phyloP scores from a whole-genome alignment of 768 basidiomycete species.

The Termitomyces sp. region DNA sequence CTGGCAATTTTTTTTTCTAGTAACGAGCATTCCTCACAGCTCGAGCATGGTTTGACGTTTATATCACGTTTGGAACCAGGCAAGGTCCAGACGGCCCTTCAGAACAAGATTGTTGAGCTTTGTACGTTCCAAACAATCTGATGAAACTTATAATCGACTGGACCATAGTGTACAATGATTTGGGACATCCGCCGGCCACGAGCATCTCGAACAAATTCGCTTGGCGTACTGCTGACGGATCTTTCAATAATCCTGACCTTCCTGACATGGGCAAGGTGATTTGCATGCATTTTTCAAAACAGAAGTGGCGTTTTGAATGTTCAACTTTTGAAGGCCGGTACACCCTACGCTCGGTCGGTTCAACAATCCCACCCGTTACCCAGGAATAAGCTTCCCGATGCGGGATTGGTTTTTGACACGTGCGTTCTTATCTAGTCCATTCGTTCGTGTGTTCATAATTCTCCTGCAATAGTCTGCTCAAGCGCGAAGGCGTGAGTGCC shows the following conservation, averaged over 20 bases:
- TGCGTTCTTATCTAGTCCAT: constrained; percentile 19
- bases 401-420: constrained; percentile 79
- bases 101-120: constrained; percentile 47
- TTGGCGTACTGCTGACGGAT: constrained; percentile 75
- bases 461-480: constrained; percentile 38
- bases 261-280: constrained; percentile 66
- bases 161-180: constrained; percentile 71
- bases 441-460: background rate
- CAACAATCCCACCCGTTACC: constrained; percentile 65
- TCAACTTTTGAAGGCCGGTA: constrained; percentile 41
- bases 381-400: constrained; percentile 65
- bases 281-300: background rate
- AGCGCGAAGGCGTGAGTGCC: constrained; percentile 54
- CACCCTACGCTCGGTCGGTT: constrained; percentile 80
- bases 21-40: constrained; percentile 30
- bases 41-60: constrained; percentile 65
- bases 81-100: constrained; percentile 26
- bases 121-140: constrained; percentile 35
- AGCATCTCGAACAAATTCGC: constrained; percentile 56
- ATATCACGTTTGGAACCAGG: constrained; percentile 55
- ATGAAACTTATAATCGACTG: background rate
- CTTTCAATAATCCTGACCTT: constrained; percentile 62
- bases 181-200: constrained; percentile 74
- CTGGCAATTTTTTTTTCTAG: background rate
- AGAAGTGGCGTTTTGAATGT: background rate